Evolutionary conservation across 768 basidiomycete species (phyloP).

Genomic region (Tylopilus balloui): DNA sequence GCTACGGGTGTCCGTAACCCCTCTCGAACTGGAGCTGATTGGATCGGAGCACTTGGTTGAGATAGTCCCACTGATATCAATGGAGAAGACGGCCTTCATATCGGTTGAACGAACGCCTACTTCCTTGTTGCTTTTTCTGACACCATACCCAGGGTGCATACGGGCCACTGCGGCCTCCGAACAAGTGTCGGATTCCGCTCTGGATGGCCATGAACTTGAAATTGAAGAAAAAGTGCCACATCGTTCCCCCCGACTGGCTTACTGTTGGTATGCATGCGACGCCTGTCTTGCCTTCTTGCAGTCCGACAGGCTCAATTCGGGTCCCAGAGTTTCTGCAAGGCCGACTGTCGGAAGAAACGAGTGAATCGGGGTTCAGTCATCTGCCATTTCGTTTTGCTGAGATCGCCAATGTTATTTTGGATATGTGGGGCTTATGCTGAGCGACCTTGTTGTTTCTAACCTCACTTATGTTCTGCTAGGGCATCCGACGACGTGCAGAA

Average conservation of each 20-base stretch:
- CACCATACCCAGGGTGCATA: constrained; percentile 67
- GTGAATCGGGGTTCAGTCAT: constrained; percentile 65
- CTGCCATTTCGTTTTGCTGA: constrained; percentile 89
- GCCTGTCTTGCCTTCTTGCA: not conserved
- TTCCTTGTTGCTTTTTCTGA: constrained; percentile 8
- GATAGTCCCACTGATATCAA: constrained; percentile 82
- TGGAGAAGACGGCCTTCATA: constrained; percentile 90
- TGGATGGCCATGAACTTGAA: constrained; percentile 97
- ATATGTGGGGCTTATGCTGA: constrained; percentile 57
- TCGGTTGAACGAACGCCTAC: constrained; percentile 50
- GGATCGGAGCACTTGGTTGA: constrained; percentile 82
- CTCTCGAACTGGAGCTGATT: constrained; percentile 83
- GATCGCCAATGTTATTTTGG: constrained; percentile 87
- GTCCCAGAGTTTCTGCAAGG: constrained; percentile 74
- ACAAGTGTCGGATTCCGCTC: constrained; percentile 79
- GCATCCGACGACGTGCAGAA: constrained; percentile 87
- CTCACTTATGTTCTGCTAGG: constrained; percentile 36
- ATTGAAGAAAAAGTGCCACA: constrained; percentile 90
- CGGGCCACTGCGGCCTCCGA: constrained; percentile 88
- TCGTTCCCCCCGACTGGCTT: constrained; percentile 88
- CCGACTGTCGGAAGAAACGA: constrained; percentile 68
- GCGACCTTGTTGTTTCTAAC: not conserved
- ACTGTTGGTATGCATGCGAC: constrained; percentile 58
- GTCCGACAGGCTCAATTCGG: not conserved
- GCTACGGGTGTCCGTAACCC: constrained; percentile 68